Percentiles rank a stretch among this genome's conserved stretches.
Conservation (phyloP, 257 asterid genomes). For the Anisodus tanguticus region DNA sequence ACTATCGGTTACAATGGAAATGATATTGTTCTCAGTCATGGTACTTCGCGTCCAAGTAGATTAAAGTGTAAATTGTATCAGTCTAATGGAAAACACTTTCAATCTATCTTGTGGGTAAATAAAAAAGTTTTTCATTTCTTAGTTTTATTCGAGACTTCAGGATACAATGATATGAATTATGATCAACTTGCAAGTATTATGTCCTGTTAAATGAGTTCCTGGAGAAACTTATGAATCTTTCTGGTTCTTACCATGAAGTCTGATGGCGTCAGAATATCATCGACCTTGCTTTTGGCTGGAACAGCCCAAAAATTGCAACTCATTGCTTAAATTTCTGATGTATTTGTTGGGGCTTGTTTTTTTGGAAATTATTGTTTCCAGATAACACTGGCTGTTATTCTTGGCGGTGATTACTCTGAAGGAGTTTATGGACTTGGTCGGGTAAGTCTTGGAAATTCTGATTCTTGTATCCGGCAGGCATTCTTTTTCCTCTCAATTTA, state of each 20-base stretch:
- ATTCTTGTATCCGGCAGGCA: neutral
- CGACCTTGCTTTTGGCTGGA: slow-evolving; percentile 19
- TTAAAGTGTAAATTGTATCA: neutral
- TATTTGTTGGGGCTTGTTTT: slow-evolving; percentile 13
- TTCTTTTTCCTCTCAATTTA: slow-evolving; percentile 20
- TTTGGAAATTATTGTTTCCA: slow-evolving; percentile 43
- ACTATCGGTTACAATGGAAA: neutral
- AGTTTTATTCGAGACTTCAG: neutral
- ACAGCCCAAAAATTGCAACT: neutral
- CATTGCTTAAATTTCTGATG: slow-evolving; percentile 15
- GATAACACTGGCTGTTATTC: slow-evolving; percentile 89
- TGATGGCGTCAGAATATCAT: neutral
- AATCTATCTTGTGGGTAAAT: too few relatives aligned
- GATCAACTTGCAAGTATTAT: slow-evolving; percentile 5
- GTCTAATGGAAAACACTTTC: neutral
- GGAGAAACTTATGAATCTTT: slow-evolving; percentile 12
- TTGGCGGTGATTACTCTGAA: slow-evolving; percentile 87
- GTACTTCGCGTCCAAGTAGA: neutral
- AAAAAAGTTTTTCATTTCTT: neutral
- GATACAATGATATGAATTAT: neutral
- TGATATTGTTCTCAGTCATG: neutral
- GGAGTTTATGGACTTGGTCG: slow-evolving; percentile 88
- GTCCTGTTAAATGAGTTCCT: slow-evolving; percentile 3
- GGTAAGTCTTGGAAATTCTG: slow-evolving; percentile 49
- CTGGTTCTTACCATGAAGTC: neutral